phyloP scores from a whole-genome alignment of 2,329 filamentous ascomycete genomes.

The Byssochlamys sp. region DNA sequence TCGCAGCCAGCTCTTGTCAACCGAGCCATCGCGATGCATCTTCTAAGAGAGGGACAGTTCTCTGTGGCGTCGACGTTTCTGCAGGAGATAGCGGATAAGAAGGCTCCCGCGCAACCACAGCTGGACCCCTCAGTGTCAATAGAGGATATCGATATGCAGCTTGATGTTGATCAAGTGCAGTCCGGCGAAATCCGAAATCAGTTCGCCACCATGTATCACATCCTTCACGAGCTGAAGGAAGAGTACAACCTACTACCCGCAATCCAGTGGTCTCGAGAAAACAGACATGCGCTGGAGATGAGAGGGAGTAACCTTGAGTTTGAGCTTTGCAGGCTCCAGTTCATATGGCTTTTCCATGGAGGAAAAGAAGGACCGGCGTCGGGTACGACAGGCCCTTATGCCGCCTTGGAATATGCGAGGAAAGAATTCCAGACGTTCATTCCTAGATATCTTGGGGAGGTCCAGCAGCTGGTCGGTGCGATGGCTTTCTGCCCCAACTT shows the following conservation, averaged over 20 bases:
- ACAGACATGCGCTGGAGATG: conserved; percentile 62
- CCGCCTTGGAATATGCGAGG: conserved; percentile 67
- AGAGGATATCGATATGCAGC: conserved; percentile 32
- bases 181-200: conserved; percentile 63
- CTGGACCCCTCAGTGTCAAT: conserved; percentile 19
- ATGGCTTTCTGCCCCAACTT: conserved; percentile 73
- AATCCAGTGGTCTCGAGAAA: conserved; percentile 71
- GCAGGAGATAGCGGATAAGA: conserved; percentile 52
- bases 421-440: conserved; percentile 66
- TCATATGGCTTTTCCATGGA: conserved; percentile 74
- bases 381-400: conserved; percentile 35
- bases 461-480: conserved; percentile 70
- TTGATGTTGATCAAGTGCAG: conserved; percentile 50
- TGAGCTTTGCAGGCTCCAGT: conserved; percentile 81
- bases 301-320: conserved; percentile 91
- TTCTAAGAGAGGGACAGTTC: conserved; percentile 90
- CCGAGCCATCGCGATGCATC: conserved; percentile 89
- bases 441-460: conserved; percentile 63
- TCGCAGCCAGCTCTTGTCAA: conserved; percentile 71
- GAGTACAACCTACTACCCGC: conserved; percentile 66
- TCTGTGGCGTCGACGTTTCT: conserved; percentile 77
- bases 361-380: conserved; percentile 37
- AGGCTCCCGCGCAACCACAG: conserved; percentile 27
- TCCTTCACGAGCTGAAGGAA: conserved; percentile 66
- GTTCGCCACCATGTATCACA: conserved; percentile 84